Percentiles rank a stretch among this genome's conserved stretches.
Conservation (phyloP, 2,329 filamentous ascomycete species). For the Cadophora sp. region DNA sequence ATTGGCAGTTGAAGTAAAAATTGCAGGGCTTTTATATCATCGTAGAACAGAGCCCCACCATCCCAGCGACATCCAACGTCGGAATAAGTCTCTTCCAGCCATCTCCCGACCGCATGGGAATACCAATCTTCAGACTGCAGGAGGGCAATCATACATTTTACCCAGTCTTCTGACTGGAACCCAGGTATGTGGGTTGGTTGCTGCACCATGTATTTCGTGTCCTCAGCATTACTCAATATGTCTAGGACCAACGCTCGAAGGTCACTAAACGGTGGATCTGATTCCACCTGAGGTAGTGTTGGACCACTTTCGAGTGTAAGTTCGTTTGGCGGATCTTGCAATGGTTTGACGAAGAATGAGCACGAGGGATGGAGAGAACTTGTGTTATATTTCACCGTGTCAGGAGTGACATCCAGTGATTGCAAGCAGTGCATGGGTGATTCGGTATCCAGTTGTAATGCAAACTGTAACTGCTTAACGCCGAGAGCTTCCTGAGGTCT, state of each 20-base stretch:
- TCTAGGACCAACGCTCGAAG: not conserved
- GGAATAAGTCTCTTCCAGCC: not conserved
- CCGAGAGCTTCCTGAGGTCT: conserved; percentile 29
- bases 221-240: not conserved
- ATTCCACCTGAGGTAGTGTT: not conserved
- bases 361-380: conserved; percentile 20
- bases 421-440: not conserved
- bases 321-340: not conserved
- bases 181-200: conserved; percentile 4
- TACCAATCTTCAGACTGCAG: conserved; percentile 10
- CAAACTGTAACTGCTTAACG: not conserved
- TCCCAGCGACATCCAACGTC: not conserved
- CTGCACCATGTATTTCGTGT: not conserved
- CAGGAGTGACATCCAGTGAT: conserved; percentile 22
- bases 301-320: not conserved
- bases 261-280: not conserved
- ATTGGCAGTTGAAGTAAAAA: conserved; percentile 10
- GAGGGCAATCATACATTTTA: not conserved
- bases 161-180: conserved; percentile 3
- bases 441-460: not conserved
- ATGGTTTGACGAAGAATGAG: not conserved
- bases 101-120: not conserved
- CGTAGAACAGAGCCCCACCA: not conserved
- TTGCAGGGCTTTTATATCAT: not conserved
- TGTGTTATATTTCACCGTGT: not conserved